Evolutionary conservation across 176 grass and related monocot genomes (phyloP).

Genomic region (Carex myosuroides): DNA sequence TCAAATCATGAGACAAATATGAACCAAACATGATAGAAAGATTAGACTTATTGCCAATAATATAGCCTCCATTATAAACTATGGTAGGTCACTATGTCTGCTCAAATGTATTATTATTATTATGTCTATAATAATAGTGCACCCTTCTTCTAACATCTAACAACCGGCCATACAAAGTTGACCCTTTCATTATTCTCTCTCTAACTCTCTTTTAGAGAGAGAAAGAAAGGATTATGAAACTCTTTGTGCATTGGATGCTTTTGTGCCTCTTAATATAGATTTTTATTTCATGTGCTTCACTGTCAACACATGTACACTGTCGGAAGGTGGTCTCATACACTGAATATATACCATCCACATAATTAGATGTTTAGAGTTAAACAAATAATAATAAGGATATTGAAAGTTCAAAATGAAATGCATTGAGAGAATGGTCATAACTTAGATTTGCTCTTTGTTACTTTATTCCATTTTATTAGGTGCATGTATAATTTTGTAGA

Average conservation of each 20-base stretch:
- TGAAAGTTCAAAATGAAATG: background rate
- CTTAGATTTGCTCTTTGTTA: constrained; percentile 2
- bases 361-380: background rate
- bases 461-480: background rate
- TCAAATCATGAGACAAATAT: constrained; percentile 10
- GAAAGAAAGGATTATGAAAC: background rate
- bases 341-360: constrained; percentile 7
- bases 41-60: constrained; percentile 12
- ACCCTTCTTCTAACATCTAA: background rate
- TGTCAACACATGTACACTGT: constrained; percentile 45
- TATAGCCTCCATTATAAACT: background rate
- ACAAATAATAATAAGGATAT: background rate
- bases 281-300: constrained; percentile 48
- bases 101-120: background rate
- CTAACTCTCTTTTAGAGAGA: background rate
- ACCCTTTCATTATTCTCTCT: background rate
- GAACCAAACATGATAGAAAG: constrained; percentile 12
- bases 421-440: background rate
- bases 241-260: constrained; percentile 9
- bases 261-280: background rate
- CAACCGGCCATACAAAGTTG: constrained; percentile 19
- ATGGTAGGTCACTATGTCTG: constrained; percentile 17
- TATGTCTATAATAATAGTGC: constrained; percentile 6
- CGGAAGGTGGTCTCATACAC: constrained; percentile 12
- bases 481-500: too few relatives aligned